Evolutionary conservation across 768 basidiomycete genomes (phyloP).

Genomic region (Tricholoma bakamatsutake): DNA sequence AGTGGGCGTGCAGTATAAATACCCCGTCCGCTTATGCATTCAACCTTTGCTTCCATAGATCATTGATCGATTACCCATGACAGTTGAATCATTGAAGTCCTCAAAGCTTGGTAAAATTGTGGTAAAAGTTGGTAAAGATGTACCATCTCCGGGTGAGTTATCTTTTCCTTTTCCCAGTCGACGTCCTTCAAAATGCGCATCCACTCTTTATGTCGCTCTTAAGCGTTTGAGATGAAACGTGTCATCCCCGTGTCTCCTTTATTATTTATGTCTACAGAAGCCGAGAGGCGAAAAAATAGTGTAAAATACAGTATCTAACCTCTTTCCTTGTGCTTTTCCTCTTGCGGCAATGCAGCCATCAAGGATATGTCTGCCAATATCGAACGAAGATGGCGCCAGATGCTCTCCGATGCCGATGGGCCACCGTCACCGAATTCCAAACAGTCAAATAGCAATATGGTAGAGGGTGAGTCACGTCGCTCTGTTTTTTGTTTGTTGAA

Average conservation of each 20-base stretch:
- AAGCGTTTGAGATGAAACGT: conserved; percentile 14
- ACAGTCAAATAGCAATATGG: conserved; percentile 33
- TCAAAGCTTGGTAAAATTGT: conserved; percentile 80
- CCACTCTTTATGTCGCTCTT: conserved; percentile 12
- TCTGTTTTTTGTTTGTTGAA: conserved; percentile 25
- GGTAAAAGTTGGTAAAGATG: conserved; percentile 69
- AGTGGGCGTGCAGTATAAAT: conserved; percentile 27
- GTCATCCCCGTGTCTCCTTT: conserved; percentile 4
- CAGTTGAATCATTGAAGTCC: conserved; percentile 57
- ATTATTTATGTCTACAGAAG: conserved; percentile 22
- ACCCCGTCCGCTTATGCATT: background rate
- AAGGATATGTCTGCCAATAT: conserved; percentile 91
- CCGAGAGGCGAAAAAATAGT: conserved; percentile 28
- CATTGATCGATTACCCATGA: conserved; percentile 77
- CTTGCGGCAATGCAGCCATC: conserved; percentile 58
- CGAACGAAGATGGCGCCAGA: conserved; percentile 74
- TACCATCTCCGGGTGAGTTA: conserved; percentile 75
- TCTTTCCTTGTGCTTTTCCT: conserved; percentile 33
- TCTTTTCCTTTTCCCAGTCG: conserved; percentile 12
- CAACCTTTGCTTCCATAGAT: conserved; percentile 41
- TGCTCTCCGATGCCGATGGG: conserved; percentile 41
- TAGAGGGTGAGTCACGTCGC: conserved; percentile 73
- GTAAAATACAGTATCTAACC: conserved; percentile 68
- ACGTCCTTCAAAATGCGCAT: conserved; percentile 1
- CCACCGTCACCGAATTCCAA: conserved; percentile 27